These are phyloP conservation scores for Ustilago trichophora DNA, from an alignment of 1,284 basidiomycete species.

Conservation along the genomic window DNA sequence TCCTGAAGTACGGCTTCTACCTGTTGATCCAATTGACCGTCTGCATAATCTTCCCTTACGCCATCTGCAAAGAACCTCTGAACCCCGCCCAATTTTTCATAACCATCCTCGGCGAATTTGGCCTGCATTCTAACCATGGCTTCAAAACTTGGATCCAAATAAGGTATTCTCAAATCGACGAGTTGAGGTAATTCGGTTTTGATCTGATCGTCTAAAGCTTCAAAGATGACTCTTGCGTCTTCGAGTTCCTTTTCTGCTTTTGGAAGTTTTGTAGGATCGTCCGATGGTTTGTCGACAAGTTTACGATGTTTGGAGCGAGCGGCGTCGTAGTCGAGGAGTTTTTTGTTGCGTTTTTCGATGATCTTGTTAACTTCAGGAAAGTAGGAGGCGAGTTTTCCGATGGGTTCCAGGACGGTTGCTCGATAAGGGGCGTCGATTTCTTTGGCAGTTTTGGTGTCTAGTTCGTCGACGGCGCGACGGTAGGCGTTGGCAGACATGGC, in stretches of 20 bases:
- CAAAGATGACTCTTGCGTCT: conserved; percentile 90
- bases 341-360: conserved; percentile 93
- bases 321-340: conserved; percentile 95
- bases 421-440: conserved; percentile 94
- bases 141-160: conserved; percentile 97
- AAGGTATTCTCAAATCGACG: conserved; percentile 92
- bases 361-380: conserved; percentile 94
- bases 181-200: conserved; percentile 89
- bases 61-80: conserved; percentile 75
- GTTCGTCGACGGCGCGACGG: conserved; percentile 90
- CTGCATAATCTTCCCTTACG: conserved; percentile 80
- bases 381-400: conserved; percentile 92
- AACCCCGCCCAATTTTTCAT: conserved; percentile 95
- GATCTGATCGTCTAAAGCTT: conserved; percentile 89
- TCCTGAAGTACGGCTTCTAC: conserved; percentile 92
- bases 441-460: conserved; percentile 83
- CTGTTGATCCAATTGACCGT: conserved; percentile 93
- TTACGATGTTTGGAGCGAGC: conserved; percentile 80
- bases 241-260: conserved; percentile 94
- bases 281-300: conserved; percentile 88
- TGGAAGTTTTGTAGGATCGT: conserved; percentile 90
- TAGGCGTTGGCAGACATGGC: conserved; percentile 98
- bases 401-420: conserved; percentile 90
- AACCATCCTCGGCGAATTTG: conserved; percentile 96
- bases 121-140: conserved; percentile 95